phyloP scores from a whole-genome alignment of 208 protist genomes.

The Acanthamoeba royreba region DNA sequence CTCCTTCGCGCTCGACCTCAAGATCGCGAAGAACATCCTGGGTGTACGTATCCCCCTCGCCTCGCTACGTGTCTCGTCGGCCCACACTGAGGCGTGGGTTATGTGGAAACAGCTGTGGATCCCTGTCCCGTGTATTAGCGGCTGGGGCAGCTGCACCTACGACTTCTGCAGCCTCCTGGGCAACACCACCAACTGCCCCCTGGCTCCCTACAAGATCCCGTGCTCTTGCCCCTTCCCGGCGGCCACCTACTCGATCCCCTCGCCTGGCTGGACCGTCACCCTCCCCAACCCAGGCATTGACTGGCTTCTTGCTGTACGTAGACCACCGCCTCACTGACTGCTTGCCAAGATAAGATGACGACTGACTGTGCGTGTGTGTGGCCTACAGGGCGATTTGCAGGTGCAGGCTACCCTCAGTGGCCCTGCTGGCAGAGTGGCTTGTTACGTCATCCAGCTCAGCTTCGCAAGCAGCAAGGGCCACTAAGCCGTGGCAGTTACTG shows the following conservation, averaged over 20 bases:
- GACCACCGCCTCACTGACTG: neutral
- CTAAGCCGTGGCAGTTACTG: too few species aligned
- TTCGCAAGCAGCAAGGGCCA: too few species aligned
- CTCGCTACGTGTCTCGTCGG: too few species aligned
- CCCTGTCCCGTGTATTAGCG: neutral
- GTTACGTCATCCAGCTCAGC: too few species aligned
- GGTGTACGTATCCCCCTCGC: too few species aligned
- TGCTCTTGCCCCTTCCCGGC: constrained; percentile 38
- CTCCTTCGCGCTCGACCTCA: neutral
- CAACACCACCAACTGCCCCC: neutral
- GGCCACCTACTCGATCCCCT: neutral
- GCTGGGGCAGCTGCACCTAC: neutral
- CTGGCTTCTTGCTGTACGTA: neutral
- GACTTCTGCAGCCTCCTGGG: neutral
- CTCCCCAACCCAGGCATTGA: neutral
- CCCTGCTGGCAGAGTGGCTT: neutral
- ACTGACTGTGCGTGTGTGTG: neutral
- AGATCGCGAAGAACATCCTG: constrained; percentile 35
- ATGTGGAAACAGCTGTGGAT: too few species aligned
- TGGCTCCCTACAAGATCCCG: neutral
- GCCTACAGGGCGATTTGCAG: constrained; percentile 7
- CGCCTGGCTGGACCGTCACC: neutral
- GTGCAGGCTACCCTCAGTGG: neutral
- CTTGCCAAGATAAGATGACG: neutral
- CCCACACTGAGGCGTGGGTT: too few species aligned